A percentile compares a stretch with the other conserved stretches of the same genome.
phyloP scores from a whole-genome alignment of 2,329 filamentous ascomycete genomes.

The Arthrobotrys conoides region DNA sequence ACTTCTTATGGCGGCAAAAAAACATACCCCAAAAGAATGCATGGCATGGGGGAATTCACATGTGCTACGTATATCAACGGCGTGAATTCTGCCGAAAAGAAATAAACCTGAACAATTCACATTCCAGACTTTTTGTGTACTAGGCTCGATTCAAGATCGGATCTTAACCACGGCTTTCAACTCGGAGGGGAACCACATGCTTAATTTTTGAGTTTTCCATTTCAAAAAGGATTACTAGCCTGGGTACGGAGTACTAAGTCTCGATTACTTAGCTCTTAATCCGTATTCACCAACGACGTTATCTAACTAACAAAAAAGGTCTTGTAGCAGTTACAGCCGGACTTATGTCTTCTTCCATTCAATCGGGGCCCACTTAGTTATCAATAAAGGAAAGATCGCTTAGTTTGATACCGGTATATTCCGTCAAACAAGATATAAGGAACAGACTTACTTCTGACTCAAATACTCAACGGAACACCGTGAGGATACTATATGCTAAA shows the following conservation, averaged over 20 bases:
- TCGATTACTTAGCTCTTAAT: too few species aligned
- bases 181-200: conserved; percentile 3
- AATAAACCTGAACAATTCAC: neutral
- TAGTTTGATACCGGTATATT: conserved; percentile 11
- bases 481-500: neutral
- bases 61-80: conserved; percentile 1
- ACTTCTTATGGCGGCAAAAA: conserved; percentile 21
- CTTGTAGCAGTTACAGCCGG: neutral
- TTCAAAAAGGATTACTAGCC: neutral
- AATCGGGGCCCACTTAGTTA: neutral
- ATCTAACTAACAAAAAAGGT: neutral
- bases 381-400: neutral
- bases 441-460: too few species aligned
- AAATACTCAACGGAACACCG: too few species aligned
- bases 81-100: conserved; percentile 11
- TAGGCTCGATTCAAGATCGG: neutral
- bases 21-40: neutral
- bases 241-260: too few species aligned
- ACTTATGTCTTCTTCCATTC: neutral
- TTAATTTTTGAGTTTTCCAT: conserved; percentile 1
- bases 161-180: conserved; percentile 8
- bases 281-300: neutral
- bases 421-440: neutral
- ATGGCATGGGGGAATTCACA: conserved; percentile 7
- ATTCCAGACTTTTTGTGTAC: neutral